Evolutionary conservation across 2,329 filamentous ascomycete species (phyloP).

Genomic region (Verticillium klebahnii): DNA sequence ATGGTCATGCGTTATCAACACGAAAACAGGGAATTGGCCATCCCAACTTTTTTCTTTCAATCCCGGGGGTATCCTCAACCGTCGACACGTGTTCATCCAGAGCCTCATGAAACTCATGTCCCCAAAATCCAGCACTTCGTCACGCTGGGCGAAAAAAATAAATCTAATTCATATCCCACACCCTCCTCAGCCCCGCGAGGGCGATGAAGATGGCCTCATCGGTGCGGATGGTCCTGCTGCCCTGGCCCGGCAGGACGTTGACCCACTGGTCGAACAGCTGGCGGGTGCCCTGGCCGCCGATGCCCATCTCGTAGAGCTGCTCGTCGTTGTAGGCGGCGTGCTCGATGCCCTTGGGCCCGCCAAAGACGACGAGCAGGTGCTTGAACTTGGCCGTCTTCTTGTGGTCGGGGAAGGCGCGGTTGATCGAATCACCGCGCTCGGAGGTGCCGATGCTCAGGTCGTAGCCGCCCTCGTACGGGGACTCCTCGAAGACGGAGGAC

Average conservation of each 20-base stretch:
- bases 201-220: conserved; percentile 81
- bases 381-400: conserved; percentile 48
- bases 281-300: conserved; percentile 51
- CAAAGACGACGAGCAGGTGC: conserved; percentile 75
- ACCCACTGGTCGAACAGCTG: conserved; percentile 82
- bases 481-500: conserved; percentile 72
- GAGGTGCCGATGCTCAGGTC: conserved; percentile 81
- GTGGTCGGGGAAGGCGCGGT: conserved; percentile 36
- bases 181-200: conserved; percentile 59
- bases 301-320: conserved; percentile 53
- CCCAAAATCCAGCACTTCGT: not conserved
- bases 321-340: conserved; percentile 62
- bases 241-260: conserved; percentile 74
- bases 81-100: not conserved
- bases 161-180: conserved; percentile 42
- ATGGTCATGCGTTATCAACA: not conserved
- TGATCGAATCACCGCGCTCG: conserved; percentile 60
- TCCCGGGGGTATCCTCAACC: conserved; percentile 9
- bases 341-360: conserved; percentile 75
- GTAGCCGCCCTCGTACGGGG: conserved; percentile 70
- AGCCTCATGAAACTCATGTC: not conserved
- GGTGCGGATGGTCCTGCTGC: conserved; percentile 75
- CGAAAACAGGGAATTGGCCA: not conserved
- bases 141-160: not conserved
- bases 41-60: conserved; percentile 4